Evolutionary conservation across 2,329 filamentous ascomycete species (phyloP), one percentile per base, ranked within the genome.

Genomic region (Calonectria fujianensis): DNA sequence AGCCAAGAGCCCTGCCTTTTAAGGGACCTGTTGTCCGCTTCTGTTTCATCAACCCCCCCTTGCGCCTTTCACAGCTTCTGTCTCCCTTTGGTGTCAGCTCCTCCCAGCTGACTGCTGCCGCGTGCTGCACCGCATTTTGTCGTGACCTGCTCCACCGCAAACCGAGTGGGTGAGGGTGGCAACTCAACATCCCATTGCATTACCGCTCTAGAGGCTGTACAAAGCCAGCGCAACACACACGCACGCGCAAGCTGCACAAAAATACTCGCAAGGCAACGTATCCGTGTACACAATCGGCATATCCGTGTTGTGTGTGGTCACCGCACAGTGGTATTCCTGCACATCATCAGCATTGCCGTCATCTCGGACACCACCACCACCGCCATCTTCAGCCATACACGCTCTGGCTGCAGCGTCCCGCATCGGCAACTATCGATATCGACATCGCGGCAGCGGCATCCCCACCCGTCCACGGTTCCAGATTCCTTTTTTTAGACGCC

Each of bases 401-500:
- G 48, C 27, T 29, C 61, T 64, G 61, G 27, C 52, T 69, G 54
- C 67, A 63, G 50, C 52, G 35, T 57, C 67, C 66, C 41, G 63
- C 41, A 66, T 51, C 31, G 41, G 63, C 63, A 51, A 31, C 63
- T 31, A 66, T 66, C 61, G 27, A 67, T 52, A 37, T 67, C 64
- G 48, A 52, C 64, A 67, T 67, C 48, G 48, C 37, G 61, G 61
- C 64, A 14, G 32, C 39, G 54, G 52, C 54, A 37, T 51, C 67
- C 37, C 67, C 67, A 63, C 67, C 67, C 54, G 37, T 61, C n/a
- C 41, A 61, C 67, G 67, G 51, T 57, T 69, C 67, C 54, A 57
- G 29, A 57, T 61, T 61, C 54, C 54, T 51, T 63, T 69, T 59
- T 61, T 63, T 69, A 64, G 61, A 29, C 61, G 39, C 61, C 61